These are phyloP conservation scores for Amborella trichopoda DNA, from an alignment of 164 flowering plant species.

Conservation along the genomic window DNA sequence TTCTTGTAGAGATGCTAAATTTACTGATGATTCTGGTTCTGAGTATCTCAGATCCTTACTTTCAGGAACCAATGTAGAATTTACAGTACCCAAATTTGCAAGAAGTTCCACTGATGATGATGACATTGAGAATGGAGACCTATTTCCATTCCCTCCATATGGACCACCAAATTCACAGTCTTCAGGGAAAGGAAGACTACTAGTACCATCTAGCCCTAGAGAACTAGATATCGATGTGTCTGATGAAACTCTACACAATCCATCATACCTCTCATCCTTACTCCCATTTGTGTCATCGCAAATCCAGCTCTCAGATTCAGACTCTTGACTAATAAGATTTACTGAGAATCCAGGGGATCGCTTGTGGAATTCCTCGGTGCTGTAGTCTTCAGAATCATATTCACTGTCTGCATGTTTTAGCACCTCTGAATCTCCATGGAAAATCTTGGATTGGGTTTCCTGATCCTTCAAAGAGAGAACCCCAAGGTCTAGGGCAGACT, in stretches of 20 bases:
- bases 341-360: slow-evolving; percentile 64
- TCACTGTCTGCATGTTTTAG: not conserved
- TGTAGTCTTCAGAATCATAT: slow-evolving; percentile 68
- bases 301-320: slow-evolving; percentile 78
- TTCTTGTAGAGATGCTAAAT: slow-evolving; percentile 14
- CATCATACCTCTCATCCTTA: slow-evolving; percentile 38
- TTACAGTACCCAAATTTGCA: slow-evolving; percentile 30
- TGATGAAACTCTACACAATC: slow-evolving; percentile 35
- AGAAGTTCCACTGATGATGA: too few species aligned
- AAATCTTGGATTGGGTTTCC: too few species aligned
- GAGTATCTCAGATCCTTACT: too few species aligned
- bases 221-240: slow-evolving; percentile 34
- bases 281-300: slow-evolving; percentile 31
- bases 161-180: slow-evolving; percentile 9
- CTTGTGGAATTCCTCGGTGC: slow-evolving; percentile 72
- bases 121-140: too few species aligned
- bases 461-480: slow-evolving; percentile 1
- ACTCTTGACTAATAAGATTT: slow-evolving; percentile 41
- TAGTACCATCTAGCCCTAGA: slow-evolving; percentile 19
- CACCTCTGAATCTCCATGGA: too few species aligned
- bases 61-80: too few species aligned
- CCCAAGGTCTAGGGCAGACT: not conserved
- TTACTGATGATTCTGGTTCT: too few species aligned
- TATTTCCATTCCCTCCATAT: too few species aligned
- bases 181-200: slow-evolving; percentile 5